A percentile compares a stretch with the other conserved stretches of the same genome.
phyloP scores from a whole-genome alignment of 1,284 basidiomycete species.

The Tilletia walkeri region DNA sequence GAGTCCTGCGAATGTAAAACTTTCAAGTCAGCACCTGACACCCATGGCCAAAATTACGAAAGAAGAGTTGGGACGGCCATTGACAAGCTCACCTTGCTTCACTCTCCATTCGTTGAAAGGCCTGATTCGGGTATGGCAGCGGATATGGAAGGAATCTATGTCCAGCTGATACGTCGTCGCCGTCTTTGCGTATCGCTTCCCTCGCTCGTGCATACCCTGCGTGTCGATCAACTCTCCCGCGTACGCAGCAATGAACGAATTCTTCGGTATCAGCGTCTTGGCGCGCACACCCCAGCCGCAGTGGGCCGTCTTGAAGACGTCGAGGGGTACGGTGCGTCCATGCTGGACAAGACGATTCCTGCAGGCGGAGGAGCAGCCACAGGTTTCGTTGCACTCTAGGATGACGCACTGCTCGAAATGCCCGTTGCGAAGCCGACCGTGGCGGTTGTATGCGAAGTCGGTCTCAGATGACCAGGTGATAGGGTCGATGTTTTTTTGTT shows the following conservation, averaged over 20 bases:
- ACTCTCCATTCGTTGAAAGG: constrained; percentile 80
- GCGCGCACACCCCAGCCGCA: constrained; percentile 60
- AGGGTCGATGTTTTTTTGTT: constrained; percentile 3
- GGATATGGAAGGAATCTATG: constrained; percentile 62
- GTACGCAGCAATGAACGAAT: constrained; percentile 78
- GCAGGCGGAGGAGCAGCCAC: constrained; percentile 76
- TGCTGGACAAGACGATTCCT: constrained; percentile 79
- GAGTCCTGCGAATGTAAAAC: constrained; percentile 21
- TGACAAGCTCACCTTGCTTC: constrained; percentile 8
- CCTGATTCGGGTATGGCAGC: constrained; percentile 68
- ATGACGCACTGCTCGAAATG: constrained; percentile 61
- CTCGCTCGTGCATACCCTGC: constrained; percentile 67
- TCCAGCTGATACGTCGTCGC: constrained; percentile 82
- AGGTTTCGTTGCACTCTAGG: constrained; percentile 81
- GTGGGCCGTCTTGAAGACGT: constrained; percentile 67
- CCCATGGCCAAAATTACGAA: too few species aligned
- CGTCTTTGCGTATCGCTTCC: constrained; percentile 65
- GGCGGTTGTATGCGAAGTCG: constrained; percentile 25
- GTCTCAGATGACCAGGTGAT: constrained; percentile 17
- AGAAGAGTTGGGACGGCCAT: too few species aligned
- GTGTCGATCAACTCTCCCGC: constrained; percentile 77
- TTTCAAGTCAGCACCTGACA: too few species aligned
- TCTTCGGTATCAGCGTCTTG: constrained; percentile 61
- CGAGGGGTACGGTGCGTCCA: constrained; percentile 63
- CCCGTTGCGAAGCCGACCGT: constrained; percentile 23